Conservation (phyloP, 2,329 filamentous ascomycete genomes). For the Xylaria multiplex region DNA sequence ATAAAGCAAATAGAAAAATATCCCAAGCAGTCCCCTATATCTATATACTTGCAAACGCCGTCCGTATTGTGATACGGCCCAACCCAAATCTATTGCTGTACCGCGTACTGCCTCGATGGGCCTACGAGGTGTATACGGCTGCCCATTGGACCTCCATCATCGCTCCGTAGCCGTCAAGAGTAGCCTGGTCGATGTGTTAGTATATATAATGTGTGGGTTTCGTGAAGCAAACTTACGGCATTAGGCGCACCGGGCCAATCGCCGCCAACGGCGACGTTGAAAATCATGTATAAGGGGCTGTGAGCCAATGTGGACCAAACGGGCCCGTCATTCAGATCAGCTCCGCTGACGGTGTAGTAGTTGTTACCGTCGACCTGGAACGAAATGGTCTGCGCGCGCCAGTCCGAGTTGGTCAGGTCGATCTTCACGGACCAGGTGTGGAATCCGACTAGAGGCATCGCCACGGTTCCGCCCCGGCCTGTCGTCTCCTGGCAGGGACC, state of each 20-base stretch:
- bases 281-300: conserved; percentile 59
- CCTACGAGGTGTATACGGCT: conserved; percentile 47
- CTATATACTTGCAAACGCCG: conserved; percentile 41
- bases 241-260: conserved; percentile 54
- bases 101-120: not conserved
- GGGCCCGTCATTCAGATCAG: conserved; percentile 55
- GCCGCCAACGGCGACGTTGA: conserved; percentile 67
- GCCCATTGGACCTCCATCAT: conserved; percentile 51
- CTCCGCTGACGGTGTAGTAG: conserved; percentile 58
- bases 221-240: conserved; percentile 38
- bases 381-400: conserved; percentile 60
- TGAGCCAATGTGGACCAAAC: conserved; percentile 63
- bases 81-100: conserved; percentile 21
- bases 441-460: conserved; percentile 54
- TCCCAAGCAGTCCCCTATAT: conserved; percentile 27
- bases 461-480: conserved; percentile 53
- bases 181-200: conserved; percentile 40
- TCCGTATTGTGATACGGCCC: conserved; percentile 35
- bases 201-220: not conserved
- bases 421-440: conserved; percentile 63
- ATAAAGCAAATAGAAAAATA: conserved; percentile 22
- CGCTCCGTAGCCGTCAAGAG: conserved; percentile 46
- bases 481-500: conserved; percentile 63
- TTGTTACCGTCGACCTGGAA: conserved; percentile 60
- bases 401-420: conserved; percentile 59